Percentiles rank a stretch among this genome's conserved stretches.
phyloP scores from a whole-genome alignment of 2,329 filamentous ascomycete genomes.

The Fusarium acutatum region DNA sequence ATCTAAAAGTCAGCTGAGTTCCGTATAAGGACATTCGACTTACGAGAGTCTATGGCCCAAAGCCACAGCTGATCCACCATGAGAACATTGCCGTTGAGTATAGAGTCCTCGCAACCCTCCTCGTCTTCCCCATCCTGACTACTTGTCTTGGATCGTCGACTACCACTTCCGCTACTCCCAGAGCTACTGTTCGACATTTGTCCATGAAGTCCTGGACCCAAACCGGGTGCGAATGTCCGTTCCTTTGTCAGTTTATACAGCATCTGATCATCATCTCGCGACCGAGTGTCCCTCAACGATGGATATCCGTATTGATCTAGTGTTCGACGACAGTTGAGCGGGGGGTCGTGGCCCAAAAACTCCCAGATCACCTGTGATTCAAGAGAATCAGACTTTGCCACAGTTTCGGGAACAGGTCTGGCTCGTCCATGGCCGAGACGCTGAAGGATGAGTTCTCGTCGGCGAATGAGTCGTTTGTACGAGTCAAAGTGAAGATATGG shows the following conservation, averaged over 20 bases:
- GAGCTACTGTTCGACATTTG: conserved; percentile 44
- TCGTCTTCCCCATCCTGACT: conserved; percentile 41
- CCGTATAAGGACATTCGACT: conserved; percentile 17
- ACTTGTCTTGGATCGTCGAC: conserved; percentile 39
- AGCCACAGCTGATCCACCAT: conserved; percentile 75
- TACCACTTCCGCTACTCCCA: conserved; percentile 39
- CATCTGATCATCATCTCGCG: conserved; percentile 73
- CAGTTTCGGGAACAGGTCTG: conserved; percentile 62
- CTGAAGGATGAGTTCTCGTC: conserved; percentile 63
- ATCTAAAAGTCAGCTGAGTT: conserved; percentile 43
- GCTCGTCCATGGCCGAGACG: conserved; percentile 63
- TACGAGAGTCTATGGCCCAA: conserved; percentile 64
- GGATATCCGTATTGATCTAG: conserved; percentile 72
- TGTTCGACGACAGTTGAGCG: conserved; percentile 68
- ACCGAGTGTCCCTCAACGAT: conserved; percentile 66
- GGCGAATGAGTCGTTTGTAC: conserved; percentile 64
- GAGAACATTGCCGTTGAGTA: conserved; percentile 65
- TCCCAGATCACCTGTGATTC: conserved; percentile 71
- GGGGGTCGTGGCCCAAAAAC: conserved; percentile 67
- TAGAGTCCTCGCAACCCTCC: conserved; percentile 46
- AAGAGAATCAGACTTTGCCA: conserved; percentile 63
- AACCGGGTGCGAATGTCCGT: conserved; percentile 37
- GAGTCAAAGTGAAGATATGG: conserved; percentile 73
- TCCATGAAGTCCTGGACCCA: conserved; percentile 38
- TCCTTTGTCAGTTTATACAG: conserved; percentile 71